These are phyloP conservation scores for Nigrospora oryzae DNA, from an alignment of 2,329 filamentous ascomycete species.

Conservation along the genomic window DNA sequence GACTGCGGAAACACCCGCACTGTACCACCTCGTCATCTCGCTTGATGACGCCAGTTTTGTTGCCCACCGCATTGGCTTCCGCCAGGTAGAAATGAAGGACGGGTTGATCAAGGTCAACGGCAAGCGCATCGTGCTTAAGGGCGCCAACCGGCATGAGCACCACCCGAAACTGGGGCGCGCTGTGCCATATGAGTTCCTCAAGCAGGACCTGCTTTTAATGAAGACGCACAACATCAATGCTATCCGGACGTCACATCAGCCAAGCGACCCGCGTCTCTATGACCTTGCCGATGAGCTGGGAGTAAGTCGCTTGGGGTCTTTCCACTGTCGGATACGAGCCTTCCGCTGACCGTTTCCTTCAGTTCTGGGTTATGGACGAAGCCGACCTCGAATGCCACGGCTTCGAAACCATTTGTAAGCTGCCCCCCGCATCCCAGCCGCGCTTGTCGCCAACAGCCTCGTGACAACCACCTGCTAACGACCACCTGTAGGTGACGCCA, in stretches of 20 bases:
- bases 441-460: neutral
- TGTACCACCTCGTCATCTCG: conserved; percentile 36
- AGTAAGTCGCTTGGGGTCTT: conserved; percentile 6
- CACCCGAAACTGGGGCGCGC: conserved; percentile 46
- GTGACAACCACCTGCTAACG: neutral
- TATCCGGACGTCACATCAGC: conserved; percentile 51
- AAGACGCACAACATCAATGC: conserved; percentile 57
- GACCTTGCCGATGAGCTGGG: conserved; percentile 47
- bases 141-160: conserved; percentile 55
- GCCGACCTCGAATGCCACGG: conserved; percentile 33
- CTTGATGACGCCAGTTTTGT: conserved; percentile 22
- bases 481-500: conserved; percentile 15
- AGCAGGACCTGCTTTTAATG: conserved; percentile 48
- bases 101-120: conserved; percentile 51
- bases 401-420: conserved; percentile 16
- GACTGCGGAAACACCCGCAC: conserved; percentile 51
- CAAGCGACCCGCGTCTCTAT: conserved; percentile 44
- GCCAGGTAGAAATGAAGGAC: conserved; percentile 48
- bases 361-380: conserved; percentile 46
- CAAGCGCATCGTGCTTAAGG: conserved; percentile 45
- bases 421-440: conserved; percentile 7
- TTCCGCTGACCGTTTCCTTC: conserved; percentile 14
- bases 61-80: conserved; percentile 47
- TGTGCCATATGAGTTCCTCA: conserved; percentile 46
- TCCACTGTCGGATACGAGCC: neutral